These are phyloP conservation scores for Betula pendula DNA, from an alignment of 306 rosid species.

Conservation along the genomic window DNA sequence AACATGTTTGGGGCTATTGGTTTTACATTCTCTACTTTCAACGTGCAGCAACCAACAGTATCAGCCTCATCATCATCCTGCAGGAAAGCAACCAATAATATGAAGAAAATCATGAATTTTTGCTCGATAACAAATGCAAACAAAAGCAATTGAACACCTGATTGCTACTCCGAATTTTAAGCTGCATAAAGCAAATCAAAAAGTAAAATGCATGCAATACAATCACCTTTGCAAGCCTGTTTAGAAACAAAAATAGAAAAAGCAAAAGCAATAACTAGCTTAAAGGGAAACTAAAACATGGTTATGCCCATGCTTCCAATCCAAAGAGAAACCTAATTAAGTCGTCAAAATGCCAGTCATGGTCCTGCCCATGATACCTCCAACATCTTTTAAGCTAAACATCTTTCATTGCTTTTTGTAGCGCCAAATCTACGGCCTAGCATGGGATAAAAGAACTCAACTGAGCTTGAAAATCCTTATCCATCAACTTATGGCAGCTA, in stretches of 20 bases:
- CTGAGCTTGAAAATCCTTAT: background rate
- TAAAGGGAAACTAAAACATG: background rate
- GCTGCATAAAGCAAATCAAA: constrained; percentile 1
- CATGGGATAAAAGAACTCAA: background rate
- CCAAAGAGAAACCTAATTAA: background rate
- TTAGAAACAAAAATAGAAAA: background rate
- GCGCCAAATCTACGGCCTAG: background rate
- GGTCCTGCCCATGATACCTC: too few relatives aligned
- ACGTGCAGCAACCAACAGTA: constrained; percentile 98
- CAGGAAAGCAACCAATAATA: constrained; percentile 22
- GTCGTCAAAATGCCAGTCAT: background rate
- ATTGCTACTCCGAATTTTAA: background rate
- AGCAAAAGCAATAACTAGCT: background rate
- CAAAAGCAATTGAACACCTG: constrained; percentile 8
- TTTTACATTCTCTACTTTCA: constrained; percentile 94
- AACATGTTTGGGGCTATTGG: constrained; percentile 68
- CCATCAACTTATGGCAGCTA: background rate
- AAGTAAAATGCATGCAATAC: background rate
- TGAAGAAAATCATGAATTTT: constrained; percentile 9
- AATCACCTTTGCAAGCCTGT: background rate
- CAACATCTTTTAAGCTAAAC: background rate
- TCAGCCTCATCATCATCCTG: constrained; percentile 99
- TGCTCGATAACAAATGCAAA: constrained; percentile 14
- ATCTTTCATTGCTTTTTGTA: background rate
- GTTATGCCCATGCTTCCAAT: background rate